These are phyloP conservation scores for Peniophora sp. DNA, from an alignment of 1,284 basidiomycete genomes.

Conservation along the genomic window DNA sequence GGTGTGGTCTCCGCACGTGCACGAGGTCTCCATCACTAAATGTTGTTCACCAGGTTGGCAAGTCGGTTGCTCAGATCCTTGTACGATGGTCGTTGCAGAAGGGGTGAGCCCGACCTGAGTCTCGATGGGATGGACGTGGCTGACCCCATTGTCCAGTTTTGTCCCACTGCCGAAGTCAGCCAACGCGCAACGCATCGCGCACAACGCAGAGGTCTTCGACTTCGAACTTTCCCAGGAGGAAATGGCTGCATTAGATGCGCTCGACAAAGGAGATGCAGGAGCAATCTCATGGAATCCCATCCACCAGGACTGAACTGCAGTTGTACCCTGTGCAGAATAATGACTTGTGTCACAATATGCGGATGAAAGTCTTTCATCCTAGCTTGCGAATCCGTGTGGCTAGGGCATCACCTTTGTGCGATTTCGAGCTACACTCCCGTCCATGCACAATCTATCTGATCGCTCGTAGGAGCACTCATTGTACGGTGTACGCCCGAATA, in stretches of 20 bases:
- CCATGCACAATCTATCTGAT: too few relatives aligned
- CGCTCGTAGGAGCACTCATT: too few relatives aligned
- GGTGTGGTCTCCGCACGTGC: slow-evolving; percentile 20
- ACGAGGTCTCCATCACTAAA: not conserved
- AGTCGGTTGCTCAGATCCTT: not conserved
- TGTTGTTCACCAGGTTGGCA: not conserved
- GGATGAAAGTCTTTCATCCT: too few relatives aligned
- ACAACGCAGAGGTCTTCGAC: slow-evolving; percentile 45
- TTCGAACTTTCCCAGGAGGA: slow-evolving; percentile 44
- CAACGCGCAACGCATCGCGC: slow-evolving; percentile 39
- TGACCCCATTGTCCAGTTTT: slow-evolving; percentile 42
- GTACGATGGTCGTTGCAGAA: not conserved
- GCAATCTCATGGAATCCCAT: slow-evolving; percentile 46
- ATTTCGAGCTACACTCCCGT: too few relatives aligned
- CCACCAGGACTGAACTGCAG: slow-evolving; percentile 20
- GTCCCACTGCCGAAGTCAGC: slow-evolving; percentile 50
- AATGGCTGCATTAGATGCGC: slow-evolving; percentile 38
- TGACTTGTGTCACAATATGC: slow-evolving; percentile 42
- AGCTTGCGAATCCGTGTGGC: too few relatives aligned
- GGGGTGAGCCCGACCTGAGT: slow-evolving; percentile 14
- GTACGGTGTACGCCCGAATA: too few relatives aligned
- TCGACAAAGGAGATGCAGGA: slow-evolving; percentile 40
- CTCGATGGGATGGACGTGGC: not conserved
- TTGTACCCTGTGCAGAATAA: slow-evolving; percentile 23
- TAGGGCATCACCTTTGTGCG: too few relatives aligned